Evolutionary conservation across 2,329 filamentous ascomycete species (phyloP).

Genomic region (Sporothrix mexicana): DNA sequence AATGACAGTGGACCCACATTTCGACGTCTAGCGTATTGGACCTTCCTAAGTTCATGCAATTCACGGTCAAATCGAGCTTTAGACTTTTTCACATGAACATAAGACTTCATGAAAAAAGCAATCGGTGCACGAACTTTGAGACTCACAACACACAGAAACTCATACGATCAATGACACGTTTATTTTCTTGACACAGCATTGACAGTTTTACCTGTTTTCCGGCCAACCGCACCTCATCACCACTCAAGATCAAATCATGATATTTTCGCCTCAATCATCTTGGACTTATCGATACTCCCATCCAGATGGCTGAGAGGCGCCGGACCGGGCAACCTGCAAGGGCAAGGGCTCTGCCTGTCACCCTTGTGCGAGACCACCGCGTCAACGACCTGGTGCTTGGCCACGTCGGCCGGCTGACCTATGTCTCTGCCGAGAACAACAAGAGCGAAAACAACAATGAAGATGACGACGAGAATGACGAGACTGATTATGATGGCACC

Average conservation of each 20-base stretch:
- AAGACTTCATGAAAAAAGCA: background rate
- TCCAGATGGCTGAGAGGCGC: slow-evolving; percentile 41
- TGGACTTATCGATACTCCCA: slow-evolving; percentile 21
- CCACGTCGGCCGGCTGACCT: slow-evolving; percentile 58
- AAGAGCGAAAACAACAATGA: slow-evolving; percentile 42
- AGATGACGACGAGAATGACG: slow-evolving; percentile 22
- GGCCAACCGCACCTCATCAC: background rate
- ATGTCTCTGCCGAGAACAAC: slow-evolving; percentile 45
- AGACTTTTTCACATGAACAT: background rate
- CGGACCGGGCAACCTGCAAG: background rate
- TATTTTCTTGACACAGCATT: background rate
- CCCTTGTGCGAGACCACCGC: slow-evolving; percentile 44
- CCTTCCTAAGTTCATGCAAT: slow-evolving; percentile 24
- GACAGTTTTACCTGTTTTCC: background rate
- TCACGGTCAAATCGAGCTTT: background rate
- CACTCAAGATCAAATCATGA: slow-evolving; percentile 30
- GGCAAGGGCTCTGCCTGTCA: slow-evolving; percentile 6
- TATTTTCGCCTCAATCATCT: background rate
- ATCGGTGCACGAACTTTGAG: background rate
- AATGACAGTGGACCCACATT: slow-evolving; percentile 22
- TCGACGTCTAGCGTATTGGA: slow-evolving; percentile 5
- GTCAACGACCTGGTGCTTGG: slow-evolving; percentile 58
- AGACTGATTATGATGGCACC: slow-evolving; percentile 40
- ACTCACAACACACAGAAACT: too few relatives aligned
- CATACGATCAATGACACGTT: background rate